These are phyloP conservation scores for Chenopodium formosanum DNA, from an alignment of 148 eudicot species.

Conservation along the genomic window DNA sequence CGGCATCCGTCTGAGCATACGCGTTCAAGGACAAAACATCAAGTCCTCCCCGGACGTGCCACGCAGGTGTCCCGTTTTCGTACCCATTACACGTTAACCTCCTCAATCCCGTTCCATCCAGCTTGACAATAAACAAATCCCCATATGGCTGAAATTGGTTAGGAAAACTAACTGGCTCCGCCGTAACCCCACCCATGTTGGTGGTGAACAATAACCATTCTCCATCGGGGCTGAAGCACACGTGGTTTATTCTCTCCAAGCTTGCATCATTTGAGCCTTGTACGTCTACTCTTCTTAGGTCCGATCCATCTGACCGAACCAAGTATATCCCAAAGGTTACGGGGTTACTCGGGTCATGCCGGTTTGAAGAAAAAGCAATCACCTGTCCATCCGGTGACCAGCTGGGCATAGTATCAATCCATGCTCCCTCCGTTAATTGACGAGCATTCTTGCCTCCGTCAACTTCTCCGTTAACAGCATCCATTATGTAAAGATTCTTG, in stretches of 20 bases:
- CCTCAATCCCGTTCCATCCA: slow-evolving; percentile 64
- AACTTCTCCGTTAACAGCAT: slow-evolving; percentile 59
- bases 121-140: slow-evolving; percentile 49
- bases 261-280: slow-evolving; percentile 41
- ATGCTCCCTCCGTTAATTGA: slow-evolving; percentile 64
- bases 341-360: slow-evolving; percentile 52
- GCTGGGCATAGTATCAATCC: slow-evolving; percentile 87
- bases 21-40: slow-evolving; percentile 19
- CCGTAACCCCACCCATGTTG: slow-evolving; percentile 66
- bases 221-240: slow-evolving; percentile 61
- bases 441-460: slow-evolving; percentile 41
- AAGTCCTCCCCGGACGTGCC: slow-evolving; percentile 37
- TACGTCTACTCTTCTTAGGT: slow-evolving; percentile 42
- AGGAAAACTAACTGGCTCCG: slow-evolving; percentile 75
- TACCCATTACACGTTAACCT: slow-evolving; percentile 70
- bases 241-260: slow-evolving; percentile 74
- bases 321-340: slow-evolving; percentile 57
- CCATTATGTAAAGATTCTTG: slow-evolving; percentile 71
- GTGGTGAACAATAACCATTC: slow-evolving; percentile 73
- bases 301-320: slow-evolving; percentile 55
- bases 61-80: slow-evolving; percentile 85
- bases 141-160: slow-evolving; percentile 91
- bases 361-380: slow-evolving; percentile 78
- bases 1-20: slow-evolving; percentile 27
- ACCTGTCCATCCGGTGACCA: slow-evolving; percentile 81